Evolutionary conservation across 2,329 filamentous ascomycete species (phyloP), one percentile per base, ranked within the genome.

Genomic region (Fusarium sp.): DNA sequence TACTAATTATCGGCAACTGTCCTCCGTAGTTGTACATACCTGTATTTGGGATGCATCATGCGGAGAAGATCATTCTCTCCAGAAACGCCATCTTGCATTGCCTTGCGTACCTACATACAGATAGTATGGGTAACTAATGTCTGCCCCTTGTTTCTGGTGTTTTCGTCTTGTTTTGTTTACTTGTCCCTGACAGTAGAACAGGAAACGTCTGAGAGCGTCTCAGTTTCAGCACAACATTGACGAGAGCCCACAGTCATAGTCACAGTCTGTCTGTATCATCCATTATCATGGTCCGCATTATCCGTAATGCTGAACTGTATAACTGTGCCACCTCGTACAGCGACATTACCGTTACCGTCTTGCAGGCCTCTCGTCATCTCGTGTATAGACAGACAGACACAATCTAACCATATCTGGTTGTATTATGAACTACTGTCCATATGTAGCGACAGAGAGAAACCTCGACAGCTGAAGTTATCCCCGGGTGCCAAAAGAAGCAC

Each of bases 131-230:
- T 35, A 8, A 15, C 8, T 45, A 26, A 39, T 30, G 17, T 22
- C 22, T 11, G 39, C 57, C 68, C 56, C 60, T 47, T 18, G 35
- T 28, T 59, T 41, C 35, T 56, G 41, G 41, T 24, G 51, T 51
- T 39, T 58, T 22, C 20, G 39, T 70, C 30, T 68, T 60, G 48
- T 71, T 64, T 72, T 69, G 63, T 55, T 68, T 72, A n/a, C 54
- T n/a, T 30, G 32, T 38, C 61, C 55, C 60, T 66, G 42, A 22
- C 22, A 44, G 35, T 39, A 36, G 51, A 28, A 55, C 26, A 53
- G 48, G 22, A 66, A 70, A 35, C 48, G 62, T 72, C 63, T 64
- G 68, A 59, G 63, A 53, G 53, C 39, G 69, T 69, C 68, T 72
- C 54, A 47, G 69, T 59, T 72, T 72, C 68, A 72, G 68, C 64